A percentile compares a stretch with the other conserved stretches of the same genome.
phyloP scores from a whole-genome alignment of 805 yeast genomes.

The Pichia exigua region DNA sequence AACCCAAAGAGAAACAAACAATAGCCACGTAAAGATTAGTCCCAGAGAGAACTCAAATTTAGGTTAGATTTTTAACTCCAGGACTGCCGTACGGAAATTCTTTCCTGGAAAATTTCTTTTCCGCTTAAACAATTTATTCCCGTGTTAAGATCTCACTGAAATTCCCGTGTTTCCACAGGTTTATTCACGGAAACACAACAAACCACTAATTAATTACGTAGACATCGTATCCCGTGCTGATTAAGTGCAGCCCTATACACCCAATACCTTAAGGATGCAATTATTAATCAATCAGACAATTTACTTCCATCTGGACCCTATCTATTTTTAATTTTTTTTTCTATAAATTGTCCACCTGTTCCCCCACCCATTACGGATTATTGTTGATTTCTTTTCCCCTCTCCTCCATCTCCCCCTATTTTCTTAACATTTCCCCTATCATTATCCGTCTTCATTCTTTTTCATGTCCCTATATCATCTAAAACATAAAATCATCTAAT shows the following conservation, averaged over 20 bases:
- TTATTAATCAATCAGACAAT: neutral
- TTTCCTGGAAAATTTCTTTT: neutral
- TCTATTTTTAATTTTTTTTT: neutral
- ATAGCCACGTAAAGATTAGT: too few relatives aligned
- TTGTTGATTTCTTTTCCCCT: too few relatives aligned
- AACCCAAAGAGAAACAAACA: too few relatives aligned
- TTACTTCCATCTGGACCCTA: neutral
- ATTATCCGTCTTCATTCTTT: neutral
- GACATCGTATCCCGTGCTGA: neutral
- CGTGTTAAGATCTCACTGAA: neutral
- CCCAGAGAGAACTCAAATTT: neutral
- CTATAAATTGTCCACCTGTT: neutral
- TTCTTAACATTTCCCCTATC: neutral
- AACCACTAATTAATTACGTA: neutral
- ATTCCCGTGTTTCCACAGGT: too few relatives aligned
- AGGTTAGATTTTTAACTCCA: neutral
- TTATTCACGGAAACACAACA: too few relatives aligned
- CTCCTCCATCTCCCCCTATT: neutral
- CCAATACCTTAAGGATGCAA: neutral
- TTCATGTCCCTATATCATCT: neutral
- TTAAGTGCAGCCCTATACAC: neutral
- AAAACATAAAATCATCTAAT: neutral
- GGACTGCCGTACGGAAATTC: neutral
- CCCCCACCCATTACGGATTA: neutral
- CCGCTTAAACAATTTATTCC: neutral